These are phyloP conservation scores for Fusarium cicatricum DNA, from an alignment of 2,329 filamentous ascomycete genomes.

Conservation along the genomic window DNA sequence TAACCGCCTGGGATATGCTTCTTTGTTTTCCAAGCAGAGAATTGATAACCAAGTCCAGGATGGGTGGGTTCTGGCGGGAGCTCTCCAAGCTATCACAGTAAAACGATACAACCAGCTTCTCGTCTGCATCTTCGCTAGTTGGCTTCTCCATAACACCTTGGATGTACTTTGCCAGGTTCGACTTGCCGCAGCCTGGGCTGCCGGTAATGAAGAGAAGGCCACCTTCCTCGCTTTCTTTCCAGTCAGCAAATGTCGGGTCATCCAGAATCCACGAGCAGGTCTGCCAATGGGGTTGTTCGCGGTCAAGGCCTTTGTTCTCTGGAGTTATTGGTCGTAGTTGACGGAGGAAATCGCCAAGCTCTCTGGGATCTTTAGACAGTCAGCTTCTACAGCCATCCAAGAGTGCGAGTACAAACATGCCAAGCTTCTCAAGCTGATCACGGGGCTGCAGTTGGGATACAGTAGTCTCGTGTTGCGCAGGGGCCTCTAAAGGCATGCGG, in stretches of 20 bases:
- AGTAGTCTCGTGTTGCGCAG: conserved; percentile 6
- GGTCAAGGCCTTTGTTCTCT: conserved; percentile 31
- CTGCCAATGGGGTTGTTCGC: conserved; percentile 27
- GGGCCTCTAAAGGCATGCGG: not conserved
- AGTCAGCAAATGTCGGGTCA: conserved; percentile 17
- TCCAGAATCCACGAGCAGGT: conserved; percentile 32
- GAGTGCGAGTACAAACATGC: not conserved
- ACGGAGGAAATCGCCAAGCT: conserved; percentile 20
- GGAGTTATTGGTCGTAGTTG: conserved; percentile 22
- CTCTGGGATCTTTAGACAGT: conserved; percentile 13
- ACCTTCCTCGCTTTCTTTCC: conserved; percentile 20
- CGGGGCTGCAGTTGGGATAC: conserved; percentile 2
- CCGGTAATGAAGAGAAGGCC: conserved; percentile 33
- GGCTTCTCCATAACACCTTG: conserved; percentile 24
- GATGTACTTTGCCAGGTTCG: conserved; percentile 32
- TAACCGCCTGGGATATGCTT: conserved; percentile 12
- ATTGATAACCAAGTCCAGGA: conserved; percentile 27
- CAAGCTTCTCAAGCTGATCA: conserved; percentile 18
- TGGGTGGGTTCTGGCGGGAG: conserved; percentile 28
- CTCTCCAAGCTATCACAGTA: conserved; percentile 34
- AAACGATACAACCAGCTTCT: conserved; percentile 26
- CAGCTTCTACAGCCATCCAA: not conserved
- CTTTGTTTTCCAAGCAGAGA: conserved; percentile 22
- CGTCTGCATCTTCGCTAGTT: conserved; percentile 3
- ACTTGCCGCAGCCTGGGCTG: conserved; percentile 33